These are phyloP conservation scores for Colletotrichum sojae DNA, from an alignment of 2,329 filamentous ascomycete species.

Conservation along the genomic window DNA sequence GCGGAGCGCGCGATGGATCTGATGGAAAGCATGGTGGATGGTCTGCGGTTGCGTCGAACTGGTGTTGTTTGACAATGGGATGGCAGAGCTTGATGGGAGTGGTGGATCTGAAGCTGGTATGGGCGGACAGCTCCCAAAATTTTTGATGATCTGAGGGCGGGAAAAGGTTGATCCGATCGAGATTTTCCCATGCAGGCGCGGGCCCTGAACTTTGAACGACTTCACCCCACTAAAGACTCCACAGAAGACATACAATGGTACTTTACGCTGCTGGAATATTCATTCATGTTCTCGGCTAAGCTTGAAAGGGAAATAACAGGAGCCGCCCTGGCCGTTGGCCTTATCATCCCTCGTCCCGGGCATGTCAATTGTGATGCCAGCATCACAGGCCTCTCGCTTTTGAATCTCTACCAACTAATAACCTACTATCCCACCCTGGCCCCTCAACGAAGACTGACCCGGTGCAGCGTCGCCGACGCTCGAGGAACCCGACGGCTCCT, in stretches of 20 bases:
- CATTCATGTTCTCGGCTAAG: constrained; percentile 3
- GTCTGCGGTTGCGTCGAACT: neutral
- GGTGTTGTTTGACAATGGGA: constrained; percentile 6
- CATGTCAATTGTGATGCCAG: constrained; percentile 1
- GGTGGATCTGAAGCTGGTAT: constrained; percentile 9
- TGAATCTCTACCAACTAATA: too few species aligned
- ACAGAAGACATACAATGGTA: neutral
- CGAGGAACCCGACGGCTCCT: constrained; percentile 37
- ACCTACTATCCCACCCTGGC: neutral
- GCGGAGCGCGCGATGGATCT: constrained; percentile 76
- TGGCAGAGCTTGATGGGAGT: constrained; percentile 8
- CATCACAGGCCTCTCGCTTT: neutral
- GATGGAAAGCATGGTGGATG: constrained; percentile 76
- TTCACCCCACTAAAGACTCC: constrained; percentile 30
- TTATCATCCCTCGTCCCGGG: neutral
- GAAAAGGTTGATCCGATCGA: constrained; percentile 22
- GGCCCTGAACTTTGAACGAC: neutral
- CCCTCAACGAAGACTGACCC: constrained; percentile 25
- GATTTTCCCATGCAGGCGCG: neutral
- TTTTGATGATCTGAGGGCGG: constrained; percentile 31
- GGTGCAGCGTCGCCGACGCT: constrained; percentile 19
- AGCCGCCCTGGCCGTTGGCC: neutral
- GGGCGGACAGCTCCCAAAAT: constrained; percentile 34
- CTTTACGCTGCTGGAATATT: neutral
- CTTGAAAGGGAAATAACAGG: constrained; percentile 19